Conservation (phyloP, 257 asterid species). For the Paulownia fortunei region DNA sequence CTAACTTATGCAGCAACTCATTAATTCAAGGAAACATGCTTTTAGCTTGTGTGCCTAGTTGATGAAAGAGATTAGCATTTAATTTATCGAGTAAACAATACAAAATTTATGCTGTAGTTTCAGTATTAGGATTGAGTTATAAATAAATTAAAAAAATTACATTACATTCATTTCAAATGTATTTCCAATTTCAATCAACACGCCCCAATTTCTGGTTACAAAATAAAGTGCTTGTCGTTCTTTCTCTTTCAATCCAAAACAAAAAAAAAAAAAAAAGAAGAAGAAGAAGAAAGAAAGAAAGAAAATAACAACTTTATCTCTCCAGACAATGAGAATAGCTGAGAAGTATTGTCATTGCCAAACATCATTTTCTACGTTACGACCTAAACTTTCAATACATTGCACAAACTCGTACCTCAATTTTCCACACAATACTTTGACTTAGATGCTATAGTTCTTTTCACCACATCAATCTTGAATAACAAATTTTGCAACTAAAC, state of each 20-base stretch:
- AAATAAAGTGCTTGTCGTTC: no score
- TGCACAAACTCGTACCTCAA: background rate
- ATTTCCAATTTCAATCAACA: no score
- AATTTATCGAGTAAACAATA: background rate
- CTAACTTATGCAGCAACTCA: no score
- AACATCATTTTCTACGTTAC: background rate
- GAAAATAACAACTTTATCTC: background rate
- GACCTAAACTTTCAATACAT: background rate
- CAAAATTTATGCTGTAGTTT: background rate
- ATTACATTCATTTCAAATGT: no score
- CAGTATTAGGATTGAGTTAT: background rate
- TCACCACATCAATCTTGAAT: background rate
- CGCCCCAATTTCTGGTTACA: no score
- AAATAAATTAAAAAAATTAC: no score
- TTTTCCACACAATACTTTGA: background rate
- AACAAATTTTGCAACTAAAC: background rate
- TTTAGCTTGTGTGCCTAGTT: background rate
- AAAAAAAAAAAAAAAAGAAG: no score
- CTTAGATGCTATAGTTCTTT: background rate
- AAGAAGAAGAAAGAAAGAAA: no score
- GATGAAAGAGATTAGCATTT: background rate
- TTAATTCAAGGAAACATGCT: no score
- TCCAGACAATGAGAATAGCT: background rate
- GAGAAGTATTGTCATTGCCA: background rate
- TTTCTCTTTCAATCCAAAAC: no score